Conservation (phyloP, 257 asterid genomes). For the Anisodus tanguticus region DNA sequence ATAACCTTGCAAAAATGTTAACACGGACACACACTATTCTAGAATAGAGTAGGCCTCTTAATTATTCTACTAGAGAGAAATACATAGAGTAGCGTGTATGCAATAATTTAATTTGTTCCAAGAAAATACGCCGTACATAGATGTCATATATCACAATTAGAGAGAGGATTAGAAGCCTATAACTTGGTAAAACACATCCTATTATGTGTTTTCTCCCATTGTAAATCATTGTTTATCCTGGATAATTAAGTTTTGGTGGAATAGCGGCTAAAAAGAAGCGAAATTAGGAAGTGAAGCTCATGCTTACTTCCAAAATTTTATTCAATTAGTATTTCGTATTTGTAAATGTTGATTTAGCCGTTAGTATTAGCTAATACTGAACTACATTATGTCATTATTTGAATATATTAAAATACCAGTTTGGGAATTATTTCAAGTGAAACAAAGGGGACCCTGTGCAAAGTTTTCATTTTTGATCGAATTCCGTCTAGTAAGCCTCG, state of each 20-base stretch:
- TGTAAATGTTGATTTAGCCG: no score
- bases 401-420: background rate
- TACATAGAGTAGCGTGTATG: background rate
- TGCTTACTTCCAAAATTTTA: background rate
- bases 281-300: background rate
- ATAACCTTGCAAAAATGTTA: slow-evolving; percentile 17
- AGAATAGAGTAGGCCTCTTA: background rate
- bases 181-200: slow-evolving; percentile 28
- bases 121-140: background rate
- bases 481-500: no score
- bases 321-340: no score
- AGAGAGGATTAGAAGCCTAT: background rate
- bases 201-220: background rate
- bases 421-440: no score
- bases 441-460: no score
- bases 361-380: no score
- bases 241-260: background rate
- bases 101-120: background rate
- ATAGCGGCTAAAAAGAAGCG: background rate
- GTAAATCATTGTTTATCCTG: background rate
- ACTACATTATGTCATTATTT: background rate
- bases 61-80: slow-evolving; percentile 4
- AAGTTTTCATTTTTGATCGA: no score
- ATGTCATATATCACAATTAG: background rate
- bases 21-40: background rate